Evolutionary conservation across 345 rosid species (phyloP).

Genomic region (Corchorus capsularis): DNA sequence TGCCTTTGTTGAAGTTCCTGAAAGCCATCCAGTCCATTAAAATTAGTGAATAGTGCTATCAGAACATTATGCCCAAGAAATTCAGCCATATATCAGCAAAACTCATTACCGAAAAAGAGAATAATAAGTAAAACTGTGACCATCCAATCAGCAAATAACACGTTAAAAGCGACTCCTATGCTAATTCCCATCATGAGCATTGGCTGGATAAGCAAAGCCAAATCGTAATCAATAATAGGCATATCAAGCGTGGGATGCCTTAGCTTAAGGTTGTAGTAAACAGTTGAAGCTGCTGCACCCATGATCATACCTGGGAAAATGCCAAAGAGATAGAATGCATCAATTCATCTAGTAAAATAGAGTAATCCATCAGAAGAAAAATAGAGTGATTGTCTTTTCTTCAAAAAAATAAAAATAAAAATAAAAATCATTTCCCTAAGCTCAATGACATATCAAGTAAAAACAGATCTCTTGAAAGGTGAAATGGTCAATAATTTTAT

Average conservation of each 20-base stretch:
- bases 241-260: conserved; percentile 78
- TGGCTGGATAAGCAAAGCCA: conserved; percentile 79
- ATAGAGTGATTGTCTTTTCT: too few species aligned
- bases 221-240: conserved; percentile 84
- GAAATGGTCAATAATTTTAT: neutral
- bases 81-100: neutral
- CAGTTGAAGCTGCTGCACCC: conserved; percentile 80
- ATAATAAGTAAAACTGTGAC: conserved; percentile 81
- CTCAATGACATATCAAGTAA: neutral
- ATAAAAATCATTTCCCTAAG: neutral
- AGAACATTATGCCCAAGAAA: conserved; percentile 2
- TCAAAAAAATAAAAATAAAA: too few species aligned
- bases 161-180: conserved; percentile 73
- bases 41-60: conserved; percentile 11
- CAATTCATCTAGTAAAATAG: neutral
- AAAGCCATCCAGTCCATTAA: conserved; percentile 16
- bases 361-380: neutral
- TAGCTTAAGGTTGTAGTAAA: conserved; percentile 73
- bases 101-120: conserved; percentile 65
- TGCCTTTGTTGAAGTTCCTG: conserved; percentile 85
- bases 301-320: conserved; percentile 76
- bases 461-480: neutral
- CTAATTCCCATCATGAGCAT: conserved; percentile 90
- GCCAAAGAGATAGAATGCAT: conserved; percentile 7
- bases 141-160: conserved; percentile 82